Base-by-base conservation (phyloP, 2,329 filamentous ascomycete species). In the Hypoxylon sp. region DNA sequence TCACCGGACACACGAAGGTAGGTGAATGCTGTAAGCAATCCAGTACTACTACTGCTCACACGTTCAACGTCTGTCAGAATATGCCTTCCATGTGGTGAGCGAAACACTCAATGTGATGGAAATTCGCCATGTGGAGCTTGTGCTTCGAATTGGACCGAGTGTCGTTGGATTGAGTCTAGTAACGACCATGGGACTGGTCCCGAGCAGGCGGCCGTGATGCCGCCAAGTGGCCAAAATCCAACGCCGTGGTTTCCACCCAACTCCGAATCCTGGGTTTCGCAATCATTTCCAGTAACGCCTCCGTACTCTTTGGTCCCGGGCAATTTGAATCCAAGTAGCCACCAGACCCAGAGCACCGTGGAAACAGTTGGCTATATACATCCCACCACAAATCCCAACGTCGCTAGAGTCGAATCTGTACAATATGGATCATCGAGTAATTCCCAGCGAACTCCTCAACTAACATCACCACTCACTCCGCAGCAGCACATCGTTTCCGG, bases 91-190 rank as follows among this genome's bases (percentile, higher is more conserved):
- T 75, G 73, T 22, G 65, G 70, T 25, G 71, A 73, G 59, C 64
- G 66, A 31, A 74, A 73, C 53, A 69, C 64, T 13, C 71, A 66
- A 56, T 75, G 72, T 42, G 71, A 76, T 51, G 71, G 74, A 6
- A 68, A 64, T 2, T 69, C 31, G 3, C 71, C 73, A 35, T 76
- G 74, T 31, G 64, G 51, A 14, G 61, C 71, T 58, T 76, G 71
- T 30, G 30, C 61, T 8, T 68, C 64, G 11, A 70, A 50, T 40
- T 73, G 59, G 35, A 63, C 71, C 13, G 53, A 66, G 7, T 76
- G 73, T 66, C 68, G 58, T 46, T 70, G 71, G 44, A 17, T 44
- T 44, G 35, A 27, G 30, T 31, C 46, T n/a, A 51, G 59, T 6
- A 40, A 17, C 33, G 42, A 37, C 25, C 61, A 50, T 58, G 61